Evolutionary conservation across 2,329 filamentous ascomycete genomes (phyloP).

Genomic region (Sordariomycetes sp.): DNA sequence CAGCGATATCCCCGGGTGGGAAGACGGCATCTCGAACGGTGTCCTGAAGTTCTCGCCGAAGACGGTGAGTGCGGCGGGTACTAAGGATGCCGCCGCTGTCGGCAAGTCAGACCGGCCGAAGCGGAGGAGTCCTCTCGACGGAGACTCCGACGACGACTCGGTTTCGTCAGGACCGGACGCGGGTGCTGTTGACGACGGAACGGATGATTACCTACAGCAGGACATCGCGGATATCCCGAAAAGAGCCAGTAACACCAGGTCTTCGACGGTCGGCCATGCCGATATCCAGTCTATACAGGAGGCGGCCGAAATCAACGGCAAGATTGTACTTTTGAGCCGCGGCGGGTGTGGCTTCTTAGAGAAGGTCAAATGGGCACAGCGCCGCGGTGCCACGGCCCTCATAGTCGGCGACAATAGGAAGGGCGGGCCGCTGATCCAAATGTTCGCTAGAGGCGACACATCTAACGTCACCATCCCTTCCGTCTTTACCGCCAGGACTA

Average conservation of each 20-base stretch:
- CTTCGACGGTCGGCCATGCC: slow-evolving; percentile 48
- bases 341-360: slow-evolving; percentile 94
- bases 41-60: slow-evolving; percentile 26
- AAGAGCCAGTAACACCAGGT: slow-evolving; percentile 18
- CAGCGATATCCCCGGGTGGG: slow-evolving; percentile 87
- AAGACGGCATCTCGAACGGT: slow-evolving; percentile 40
- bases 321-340: slow-evolving; percentile 80
- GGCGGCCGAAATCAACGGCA: slow-evolving; percentile 82
- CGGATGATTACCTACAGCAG: slow-evolving; percentile 71
- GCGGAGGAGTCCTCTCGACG: slow-evolving; percentile 9
- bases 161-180: slow-evolving; percentile 14
- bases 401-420: slow-evolving; percentile 91
- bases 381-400: slow-evolving; percentile 74
- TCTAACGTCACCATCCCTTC: slow-evolving; percentile 91
- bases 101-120: slow-evolving; percentile 19
- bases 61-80: slow-evolving; percentile 8
- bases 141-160: background rate
- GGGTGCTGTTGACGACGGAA: slow-evolving; percentile 51
- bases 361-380: slow-evolving; percentile 94
- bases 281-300: slow-evolving; percentile 90
- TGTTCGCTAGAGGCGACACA: slow-evolving; percentile 96
- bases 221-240: slow-evolving; percentile 17
- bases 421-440: slow-evolving; percentile 81
- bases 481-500: slow-evolving; percentile 88
- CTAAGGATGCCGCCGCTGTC: slow-evolving; percentile 6